Base-by-base conservation (phyloP, 2,329 filamentous ascomycete species). In the Paradendryphiella salina region DNA sequence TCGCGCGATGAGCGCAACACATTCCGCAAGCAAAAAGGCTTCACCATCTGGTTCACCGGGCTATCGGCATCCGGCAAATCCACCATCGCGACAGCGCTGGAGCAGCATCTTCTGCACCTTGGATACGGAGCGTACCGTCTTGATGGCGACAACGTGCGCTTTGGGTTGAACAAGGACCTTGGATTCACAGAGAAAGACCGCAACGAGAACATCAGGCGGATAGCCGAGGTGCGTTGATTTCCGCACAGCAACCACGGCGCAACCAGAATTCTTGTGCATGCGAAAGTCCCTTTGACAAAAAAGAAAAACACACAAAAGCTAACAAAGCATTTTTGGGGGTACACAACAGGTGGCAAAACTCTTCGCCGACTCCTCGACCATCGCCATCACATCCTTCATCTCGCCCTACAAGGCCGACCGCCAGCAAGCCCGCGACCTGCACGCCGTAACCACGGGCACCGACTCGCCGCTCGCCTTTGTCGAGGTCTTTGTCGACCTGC, bases 11-110 rank as follows among this genome's bases (percentile, higher is more conserved):
- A 94, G 82, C 88, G 89, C 75, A 86, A 84, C 75, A 73, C 81
- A 61, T 78, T 84, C 64, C 89, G 90, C 76, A 85, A 86, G 74
- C 94, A 99, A 77, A 84, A 85, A 63, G 94, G 94, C 72, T 87
- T 95, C 73, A 99, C 94, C 50, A 87, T 99, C 77, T 99, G 94
- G 94, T 89, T 99, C 72, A 99, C 94, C 1, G 94, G 94, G 46
- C 89, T 99, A 59, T 96, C 90, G 31, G 94, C 93, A 43, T 96
- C 90, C 0, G 94, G 94, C 71, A 99, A 99, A 79, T 96, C 93
- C 44, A 99, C 94, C 51, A 90, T 99, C 57, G 94, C 94, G 47
- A 96, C 90, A 2, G 94, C 94, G 13, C 88, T 99, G 33, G 94
- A 99, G 81, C 93, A 96, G 79, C 91, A 96, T 75, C 86, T 99